Conservation (phyloP, 1,139 yeast species). For the Arxiozyma heterogenica region DNA sequence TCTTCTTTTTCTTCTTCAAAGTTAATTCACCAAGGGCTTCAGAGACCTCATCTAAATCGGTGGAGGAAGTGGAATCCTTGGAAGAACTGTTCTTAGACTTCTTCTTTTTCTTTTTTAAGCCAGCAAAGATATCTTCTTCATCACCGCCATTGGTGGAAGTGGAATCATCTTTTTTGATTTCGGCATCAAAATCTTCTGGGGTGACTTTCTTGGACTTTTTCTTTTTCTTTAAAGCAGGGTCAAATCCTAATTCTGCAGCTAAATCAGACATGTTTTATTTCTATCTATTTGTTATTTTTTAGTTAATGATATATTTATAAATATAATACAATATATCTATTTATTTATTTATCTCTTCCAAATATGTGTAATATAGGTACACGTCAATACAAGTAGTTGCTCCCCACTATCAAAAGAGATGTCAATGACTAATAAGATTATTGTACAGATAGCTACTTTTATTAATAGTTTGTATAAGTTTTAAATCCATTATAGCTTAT, state of each 20-base stretch:
- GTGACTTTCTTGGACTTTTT: constrained; percentile 50
- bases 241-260: constrained; percentile 58
- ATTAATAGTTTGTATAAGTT: too few species aligned
- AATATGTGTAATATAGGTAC: too few species aligned
- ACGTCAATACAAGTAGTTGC: not conserved
- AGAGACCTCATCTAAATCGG: constrained; percentile 45
- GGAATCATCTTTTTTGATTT: constrained; percentile 5
- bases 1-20: constrained; percentile 76
- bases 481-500: not conserved
- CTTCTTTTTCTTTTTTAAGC: constrained; percentile 45
- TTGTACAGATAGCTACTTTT: not conserved
- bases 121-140: constrained; percentile 39
- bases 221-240: constrained; percentile 75
- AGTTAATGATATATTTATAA: not conserved
- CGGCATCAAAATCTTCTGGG: constrained; percentile 30
- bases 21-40: constrained; percentile 66
- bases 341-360: not conserved
- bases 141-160: constrained; percentile 23
- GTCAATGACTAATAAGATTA: not conserved
- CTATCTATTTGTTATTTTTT: not conserved
- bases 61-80: constrained; percentile 31
- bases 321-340: not conserved
- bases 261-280: constrained; percentile 24
- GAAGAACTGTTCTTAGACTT: constrained; percentile 28
- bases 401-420: not conserved